Evolutionary conservation across 257 asterid genomes (phyloP).

Genomic region (Linaria vulgaris): DNA sequence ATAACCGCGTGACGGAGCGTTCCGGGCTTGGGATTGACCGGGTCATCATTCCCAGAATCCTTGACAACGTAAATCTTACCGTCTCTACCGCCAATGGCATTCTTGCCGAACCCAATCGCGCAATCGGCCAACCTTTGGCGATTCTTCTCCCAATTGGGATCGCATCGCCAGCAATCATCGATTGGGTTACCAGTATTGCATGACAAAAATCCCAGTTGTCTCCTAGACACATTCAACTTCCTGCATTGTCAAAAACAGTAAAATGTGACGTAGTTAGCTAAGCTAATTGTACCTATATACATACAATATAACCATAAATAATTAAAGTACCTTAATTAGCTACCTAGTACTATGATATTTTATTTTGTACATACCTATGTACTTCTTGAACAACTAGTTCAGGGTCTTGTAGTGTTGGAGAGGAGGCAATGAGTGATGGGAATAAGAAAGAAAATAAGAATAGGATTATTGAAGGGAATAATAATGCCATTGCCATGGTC

Average conservation of each 20-base stretch:
- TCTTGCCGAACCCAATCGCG: constrained; percentile 63
- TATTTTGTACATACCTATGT: constrained; percentile 39
- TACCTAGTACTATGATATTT: not conserved
- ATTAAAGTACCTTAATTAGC: too few relatives aligned
- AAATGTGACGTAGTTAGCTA: not conserved
- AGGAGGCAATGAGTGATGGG: constrained; percentile 44
- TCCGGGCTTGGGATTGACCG: constrained; percentile 55
- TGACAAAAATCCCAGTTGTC: constrained; percentile 50
- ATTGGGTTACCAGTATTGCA: constrained; percentile 62
- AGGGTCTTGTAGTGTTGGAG: constrained; percentile 38
- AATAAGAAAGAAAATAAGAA: constrained; percentile 17
- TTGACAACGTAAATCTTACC: constrained; percentile 59
- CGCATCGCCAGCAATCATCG: constrained; percentile 67
- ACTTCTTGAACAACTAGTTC: constrained; percentile 49
- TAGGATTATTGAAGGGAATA: constrained; percentile 21
- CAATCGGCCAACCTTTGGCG: constrained; percentile 59
- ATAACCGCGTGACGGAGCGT: constrained; percentile 57
- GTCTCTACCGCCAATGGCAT: constrained; percentile 59
- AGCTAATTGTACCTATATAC: not conserved
- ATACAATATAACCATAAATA: too few relatives aligned
- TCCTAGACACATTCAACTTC: constrained; percentile 44
- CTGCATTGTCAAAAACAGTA: constrained; percentile 20
- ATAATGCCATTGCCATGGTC: constrained; percentile 31
- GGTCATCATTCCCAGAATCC: constrained; percentile 42
- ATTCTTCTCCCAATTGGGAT: constrained; percentile 49